These are phyloP conservation scores for Wilhelminamyces savonicus DNA, from an alignment of 805 yeast genomes.

Conservation along the genomic window DNA sequence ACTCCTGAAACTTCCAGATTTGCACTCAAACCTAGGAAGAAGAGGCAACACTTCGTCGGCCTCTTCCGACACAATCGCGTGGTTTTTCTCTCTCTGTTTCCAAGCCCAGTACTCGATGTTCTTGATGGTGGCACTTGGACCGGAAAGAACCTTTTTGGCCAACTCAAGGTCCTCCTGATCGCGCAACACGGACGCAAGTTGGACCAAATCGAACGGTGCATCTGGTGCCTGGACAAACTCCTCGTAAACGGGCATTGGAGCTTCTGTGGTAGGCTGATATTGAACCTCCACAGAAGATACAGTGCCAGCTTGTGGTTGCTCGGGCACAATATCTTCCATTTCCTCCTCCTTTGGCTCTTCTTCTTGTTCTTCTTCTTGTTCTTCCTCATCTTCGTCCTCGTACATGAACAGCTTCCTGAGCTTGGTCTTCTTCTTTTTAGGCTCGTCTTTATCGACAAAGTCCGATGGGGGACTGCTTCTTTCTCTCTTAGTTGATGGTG, in stretches of 20 bases:
- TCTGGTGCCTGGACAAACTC: constrained; percentile 27
- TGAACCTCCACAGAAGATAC: constrained; percentile 19
- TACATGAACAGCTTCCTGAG: constrained; percentile 24
- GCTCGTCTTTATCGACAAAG: constrained; percentile 11
- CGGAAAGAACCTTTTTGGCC: constrained; percentile 39
- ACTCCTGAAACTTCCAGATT: constrained; percentile 60
- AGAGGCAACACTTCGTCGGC: constrained; percentile 20
- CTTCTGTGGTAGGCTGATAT: constrained; percentile 47
- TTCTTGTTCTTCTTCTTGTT: constrained; percentile 7
- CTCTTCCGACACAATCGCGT: constrained; percentile 15
- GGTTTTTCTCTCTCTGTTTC: constrained; percentile 32
- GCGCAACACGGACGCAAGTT: constrained; percentile 48
- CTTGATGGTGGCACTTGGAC: constrained; percentile 14
- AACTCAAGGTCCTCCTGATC: constrained; percentile 71
- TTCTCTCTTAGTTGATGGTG: constrained; percentile 30
- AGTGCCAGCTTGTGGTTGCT: constrained; percentile 9
- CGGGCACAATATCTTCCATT: constrained; percentile 12
- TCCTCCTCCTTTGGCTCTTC: constrained; percentile 22
- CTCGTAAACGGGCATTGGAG: constrained; percentile 52
- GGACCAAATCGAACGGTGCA: constrained; percentile 35
- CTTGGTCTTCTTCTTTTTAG: constrained; percentile 12
- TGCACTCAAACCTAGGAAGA: constrained; percentile 30
- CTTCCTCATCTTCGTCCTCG: constrained; percentile 23
- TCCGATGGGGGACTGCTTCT: constrained; percentile 13
- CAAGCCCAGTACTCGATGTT: constrained; percentile 61